phyloP scores from a whole-genome alignment of 805 yeast species.

The Allodekkera sacchari region DNA sequence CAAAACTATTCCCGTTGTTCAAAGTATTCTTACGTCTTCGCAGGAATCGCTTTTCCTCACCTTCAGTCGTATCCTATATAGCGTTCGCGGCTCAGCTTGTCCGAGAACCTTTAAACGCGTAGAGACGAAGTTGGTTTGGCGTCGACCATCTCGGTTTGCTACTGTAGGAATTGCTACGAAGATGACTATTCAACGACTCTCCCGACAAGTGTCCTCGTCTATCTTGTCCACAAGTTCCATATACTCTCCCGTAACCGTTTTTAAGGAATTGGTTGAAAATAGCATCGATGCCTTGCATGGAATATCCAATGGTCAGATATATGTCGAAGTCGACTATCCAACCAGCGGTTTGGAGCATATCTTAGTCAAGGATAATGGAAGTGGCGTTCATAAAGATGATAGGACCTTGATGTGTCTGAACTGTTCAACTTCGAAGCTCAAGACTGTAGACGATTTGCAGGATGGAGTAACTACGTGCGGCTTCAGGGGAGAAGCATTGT shows the following conservation, averaged over 20 bases:
- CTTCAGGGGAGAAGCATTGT: constrained; percentile 43
- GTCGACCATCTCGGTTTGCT: no score
- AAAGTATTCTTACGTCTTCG: no score
- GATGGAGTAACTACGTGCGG: constrained; percentile 30
- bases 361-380: constrained; percentile 32
- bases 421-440: constrained; percentile 35
- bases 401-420: constrained; percentile 28
- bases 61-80: no score
- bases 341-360: constrained; percentile 28
- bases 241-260: constrained; percentile 26
- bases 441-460: constrained; percentile 21
- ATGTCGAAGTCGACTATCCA: constrained; percentile 29
- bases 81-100: no score
- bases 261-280: constrained; percentile 35
- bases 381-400: constrained; percentile 26
- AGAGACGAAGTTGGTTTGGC: no score
- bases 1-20: no score
- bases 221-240: constrained; percentile 25
- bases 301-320: constrained; percentile 17
- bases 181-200: constrained; percentile 17
- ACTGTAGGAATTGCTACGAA: no score
- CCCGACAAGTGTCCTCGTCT: constrained; percentile 13
- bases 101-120: no score
- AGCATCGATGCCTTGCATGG: constrained; percentile 27
- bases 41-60: no score